Percentiles rank a stretch among this genome's conserved stretches.
These are phyloP conservation scores for Diaporthe citriasiana DNA, from an alignment of 2,329 filamentous ascomycete species.

Conservation along the genomic window DNA sequence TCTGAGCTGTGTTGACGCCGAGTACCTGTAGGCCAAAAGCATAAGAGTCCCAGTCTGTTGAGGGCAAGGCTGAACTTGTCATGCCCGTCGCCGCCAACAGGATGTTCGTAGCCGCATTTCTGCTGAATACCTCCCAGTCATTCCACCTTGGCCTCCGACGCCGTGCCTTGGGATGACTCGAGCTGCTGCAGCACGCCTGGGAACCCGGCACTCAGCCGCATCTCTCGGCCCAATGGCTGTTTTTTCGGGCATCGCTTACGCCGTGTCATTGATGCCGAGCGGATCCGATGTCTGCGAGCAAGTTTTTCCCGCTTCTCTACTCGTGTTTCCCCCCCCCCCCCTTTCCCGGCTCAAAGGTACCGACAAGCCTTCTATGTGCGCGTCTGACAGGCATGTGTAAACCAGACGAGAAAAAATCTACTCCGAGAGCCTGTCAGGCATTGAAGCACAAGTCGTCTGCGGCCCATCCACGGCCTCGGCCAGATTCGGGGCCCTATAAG, in stretches of 20 bases:
- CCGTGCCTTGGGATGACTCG: conserved; percentile 24
- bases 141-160: conserved; percentile 15
- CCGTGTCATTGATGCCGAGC: conserved; percentile 17
- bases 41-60: conserved; percentile 27
- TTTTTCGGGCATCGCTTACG: conserved; percentile 9
- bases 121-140: conserved; percentile 1
- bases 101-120: conserved; percentile 26
- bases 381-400: not conserved
- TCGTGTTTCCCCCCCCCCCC: not conserved
- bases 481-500: not conserved
- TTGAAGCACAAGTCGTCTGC: not conserved
- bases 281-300: not conserved
- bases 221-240: conserved; percentile 27
- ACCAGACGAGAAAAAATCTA: too few species aligned
- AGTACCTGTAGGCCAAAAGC: conserved; percentile 10
- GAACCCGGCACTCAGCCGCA: conserved; percentile 26
- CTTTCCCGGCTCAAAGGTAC: not conserved
- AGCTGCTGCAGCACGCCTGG: conserved; percentile 27
- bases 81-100: conserved; percentile 17
- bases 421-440: not conserved
- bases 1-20: not conserved
- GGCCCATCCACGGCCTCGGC: not conserved
- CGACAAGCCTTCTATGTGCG: not conserved
- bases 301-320: not conserved
- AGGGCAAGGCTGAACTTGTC: conserved; percentile 25